These are phyloP conservation scores for Hyaloscypha hepaticicola DNA, from an alignment of 495 filamentous ascomycete species.

Conservation along the genomic window DNA sequence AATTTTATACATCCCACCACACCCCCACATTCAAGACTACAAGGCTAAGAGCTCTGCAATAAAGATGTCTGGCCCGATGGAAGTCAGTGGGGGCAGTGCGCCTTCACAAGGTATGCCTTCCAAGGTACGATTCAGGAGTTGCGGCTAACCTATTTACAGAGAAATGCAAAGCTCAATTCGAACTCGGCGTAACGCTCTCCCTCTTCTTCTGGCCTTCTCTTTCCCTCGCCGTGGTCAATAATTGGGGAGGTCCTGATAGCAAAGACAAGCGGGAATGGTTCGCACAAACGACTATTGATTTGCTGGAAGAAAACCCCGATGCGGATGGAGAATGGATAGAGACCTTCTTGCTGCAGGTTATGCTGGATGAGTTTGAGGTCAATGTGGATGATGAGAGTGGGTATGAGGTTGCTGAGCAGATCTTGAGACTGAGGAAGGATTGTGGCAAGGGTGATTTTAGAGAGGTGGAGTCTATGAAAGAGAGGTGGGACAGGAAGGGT, in stretches of 20 bases:
- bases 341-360: constrained; percentile 76
- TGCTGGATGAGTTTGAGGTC: constrained; percentile 94
- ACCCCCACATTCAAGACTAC: neutral
- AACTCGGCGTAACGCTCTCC: constrained; percentile 75
- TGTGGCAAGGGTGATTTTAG: constrained; percentile 62
- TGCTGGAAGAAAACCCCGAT: constrained; percentile 68
- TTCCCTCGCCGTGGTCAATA: constrained; percentile 78
- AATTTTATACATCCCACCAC: neutral
- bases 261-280: constrained; percentile 95
- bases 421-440: constrained; percentile 64
- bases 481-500: constrained; percentile 58
- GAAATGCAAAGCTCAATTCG: constrained; percentile 59
- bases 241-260: constrained; percentile 85
- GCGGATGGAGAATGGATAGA: constrained; percentile 84
- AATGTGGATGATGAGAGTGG: constrained; percentile 87
- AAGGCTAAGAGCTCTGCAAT: neutral
- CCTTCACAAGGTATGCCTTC: constrained; percentile 1
- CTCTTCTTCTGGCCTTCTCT: constrained; percentile 85
- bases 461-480: constrained; percentile 66
- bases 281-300: constrained; percentile 81
- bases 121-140: neutral
- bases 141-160: constrained; percentile 20
- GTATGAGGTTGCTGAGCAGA: constrained; percentile 66
- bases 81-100: neutral
- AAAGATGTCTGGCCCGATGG: neutral